Evolutionary conservation across 2,329 filamentous ascomycete species (phyloP).

Genomic region (Fusarium buxicola): DNA sequence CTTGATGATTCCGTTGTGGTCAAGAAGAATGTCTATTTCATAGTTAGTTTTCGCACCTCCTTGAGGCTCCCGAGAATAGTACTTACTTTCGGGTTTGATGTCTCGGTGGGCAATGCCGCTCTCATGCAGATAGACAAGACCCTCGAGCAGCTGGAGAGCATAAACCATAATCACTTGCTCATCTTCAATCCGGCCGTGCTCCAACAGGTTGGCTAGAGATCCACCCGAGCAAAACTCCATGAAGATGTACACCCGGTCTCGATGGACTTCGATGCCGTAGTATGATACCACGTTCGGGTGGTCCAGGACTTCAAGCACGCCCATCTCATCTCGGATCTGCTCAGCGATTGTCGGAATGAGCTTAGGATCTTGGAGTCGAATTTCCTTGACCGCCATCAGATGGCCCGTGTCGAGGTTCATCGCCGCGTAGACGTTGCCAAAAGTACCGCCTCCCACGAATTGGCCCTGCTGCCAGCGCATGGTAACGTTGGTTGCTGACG

Average conservation of each 20-base stretch:
- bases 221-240: conserved; percentile 99
- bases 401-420: conserved; percentile 97
- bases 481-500: conserved; percentile 93
- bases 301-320: conserved; percentile 92
- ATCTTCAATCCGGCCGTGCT: conserved; percentile 97
- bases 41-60: conserved; percentile 29
- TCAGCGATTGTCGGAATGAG: conserved; percentile 93
- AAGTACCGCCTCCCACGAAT: conserved; percentile 95
- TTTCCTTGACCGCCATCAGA: conserved; percentile 98
- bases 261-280: conserved; percentile 96
- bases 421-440: conserved; percentile 96
- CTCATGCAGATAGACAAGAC: conserved; percentile 92
- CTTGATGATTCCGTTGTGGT: conserved; percentile 98
- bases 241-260: conserved; percentile 99
- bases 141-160: conserved; percentile 91
- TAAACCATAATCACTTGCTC: conserved; percentile 99
- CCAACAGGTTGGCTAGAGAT: conserved; percentile 87
- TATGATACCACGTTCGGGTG: conserved; percentile 99
- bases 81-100: conserved; percentile 95
- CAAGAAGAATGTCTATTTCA: conserved; percentile 83
- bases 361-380: conserved; percentile 95
- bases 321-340: conserved; percentile 97
- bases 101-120: conserved; percentile 93
- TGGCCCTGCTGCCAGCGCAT: conserved; percentile 99
- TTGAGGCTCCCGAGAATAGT: not conserved